Evolutionary conservation across 1,284 basidiomycete species (phyloP).

Genomic region (Polyporus tsugae): DNA sequence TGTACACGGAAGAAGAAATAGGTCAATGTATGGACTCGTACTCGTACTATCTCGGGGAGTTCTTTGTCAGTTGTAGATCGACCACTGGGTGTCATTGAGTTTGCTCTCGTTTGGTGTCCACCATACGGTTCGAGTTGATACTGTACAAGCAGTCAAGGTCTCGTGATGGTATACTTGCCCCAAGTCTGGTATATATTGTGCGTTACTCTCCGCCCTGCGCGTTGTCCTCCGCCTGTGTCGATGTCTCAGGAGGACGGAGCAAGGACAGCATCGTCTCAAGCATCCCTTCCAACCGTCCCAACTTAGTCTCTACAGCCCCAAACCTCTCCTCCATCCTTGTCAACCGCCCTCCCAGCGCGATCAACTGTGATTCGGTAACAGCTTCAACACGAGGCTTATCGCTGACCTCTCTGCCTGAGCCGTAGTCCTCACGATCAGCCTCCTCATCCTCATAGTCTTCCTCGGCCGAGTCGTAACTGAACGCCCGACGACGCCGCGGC

Average conservation of each 20-base stretch:
- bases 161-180: neutral
- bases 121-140: neutral
- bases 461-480: neutral
- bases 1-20: neutral
- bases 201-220: neutral
- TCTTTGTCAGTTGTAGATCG: neutral
- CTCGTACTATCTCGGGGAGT: neutral
- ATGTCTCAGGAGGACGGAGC: neutral
- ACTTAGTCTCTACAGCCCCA: slow-evolving; percentile 4
- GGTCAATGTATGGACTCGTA: neutral
- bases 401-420: neutral
- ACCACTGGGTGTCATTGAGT: neutral
- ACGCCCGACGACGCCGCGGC: neutral
- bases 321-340: slow-evolving; percentile 7
- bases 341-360: slow-evolving; percentile 3
- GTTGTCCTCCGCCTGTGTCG: neutral
- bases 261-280: slow-evolving; percentile 1
- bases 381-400: neutral
- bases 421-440: neutral
- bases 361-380: neutral
- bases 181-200: neutral
- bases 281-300: slow-evolving; percentile 11
- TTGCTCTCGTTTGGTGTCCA: neutral
- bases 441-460: neutral
- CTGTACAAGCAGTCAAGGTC: neutral